Evolutionary conservation across 768 basidiomycete species (phyloP), one percentile per base, ranked within the genome.

Genomic region (Russula sp.): DNA sequence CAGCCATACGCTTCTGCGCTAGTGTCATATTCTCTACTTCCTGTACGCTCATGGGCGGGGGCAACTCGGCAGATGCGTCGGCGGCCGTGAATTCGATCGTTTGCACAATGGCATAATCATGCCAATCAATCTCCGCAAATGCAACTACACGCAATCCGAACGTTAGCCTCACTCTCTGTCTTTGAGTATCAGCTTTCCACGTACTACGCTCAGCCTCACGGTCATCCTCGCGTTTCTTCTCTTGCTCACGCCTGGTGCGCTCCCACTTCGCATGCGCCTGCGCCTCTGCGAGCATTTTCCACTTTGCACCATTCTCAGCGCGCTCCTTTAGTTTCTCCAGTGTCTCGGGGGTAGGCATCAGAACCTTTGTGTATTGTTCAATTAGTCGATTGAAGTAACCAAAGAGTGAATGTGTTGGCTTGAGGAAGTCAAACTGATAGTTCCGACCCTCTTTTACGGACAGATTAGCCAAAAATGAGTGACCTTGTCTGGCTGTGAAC

Each of bases 111-210:
- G 94, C 93, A 75, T 97, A 98, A 71, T 98, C 97, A 70, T 99
- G 93, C 97, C 97, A 99, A 71, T 99, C 97, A 68, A 99, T 98
- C 71, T 95, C 92, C 47, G 93, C 92, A 70, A 97, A 95, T 5
- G 95, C 96, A 74, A 85, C 90, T 88, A 63, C 7, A 56, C 16
- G 61, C 9, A 58, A 45, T 67, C 50, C 25, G 49, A 56, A 36
- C 58, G 39, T 61, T 35, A 65, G 67, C 57, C 64, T 59, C 35
- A 36, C 34, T 25, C 58, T 32, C 41, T 20, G 45, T 29, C 22
- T 16, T 25, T n/a, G 25, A 32, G 38, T 52, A n/a, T 38, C 34
- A 13, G 51, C 22, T 35, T 57, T n/a, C 47, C 16, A 81, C 90
- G 69, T 71, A 85, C 92, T 81, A 75, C 86, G 80, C 70, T 97